Percentiles rank a stretch among this genome's conserved stretches.
Evolutionary conservation across 345 rosid genomes (phyloP).

Genomic region (Pistacia atlantica): DNA sequence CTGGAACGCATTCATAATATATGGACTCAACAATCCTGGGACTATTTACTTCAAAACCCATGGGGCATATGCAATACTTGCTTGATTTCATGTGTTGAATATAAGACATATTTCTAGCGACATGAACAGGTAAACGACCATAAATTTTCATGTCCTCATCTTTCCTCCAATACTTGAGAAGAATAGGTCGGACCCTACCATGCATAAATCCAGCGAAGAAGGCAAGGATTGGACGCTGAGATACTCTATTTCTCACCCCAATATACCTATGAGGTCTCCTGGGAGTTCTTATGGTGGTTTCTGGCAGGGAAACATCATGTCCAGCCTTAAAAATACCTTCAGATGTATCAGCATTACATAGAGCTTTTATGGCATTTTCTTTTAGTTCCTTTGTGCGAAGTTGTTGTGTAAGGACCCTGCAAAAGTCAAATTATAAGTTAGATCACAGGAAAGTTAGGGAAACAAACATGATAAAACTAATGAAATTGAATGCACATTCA

Average conservation of each 20-base stretch:
- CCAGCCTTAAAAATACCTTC: slow-evolving; percentile 65
- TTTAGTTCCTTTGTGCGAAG: slow-evolving; percentile 61
- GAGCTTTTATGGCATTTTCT: slow-evolving; percentile 67
- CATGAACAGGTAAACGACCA: slow-evolving; percentile 56
- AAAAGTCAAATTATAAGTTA: slow-evolving; percentile 10
- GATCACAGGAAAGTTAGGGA: slow-evolving; percentile 9
- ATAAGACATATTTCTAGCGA: slow-evolving; percentile 66
- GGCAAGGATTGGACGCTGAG: slow-evolving; percentile 84
- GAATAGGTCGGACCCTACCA: slow-evolving; percentile 79
- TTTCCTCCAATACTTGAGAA: slow-evolving; percentile 76
- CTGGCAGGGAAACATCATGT: slow-evolving; percentile 83
- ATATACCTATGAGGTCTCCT: slow-evolving; percentile 59
- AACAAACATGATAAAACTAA: neutral
- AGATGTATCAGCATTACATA: slow-evolving; percentile 82
- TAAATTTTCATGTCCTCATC: slow-evolving; percentile 82
- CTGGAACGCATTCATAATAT: slow-evolving; percentile 89
- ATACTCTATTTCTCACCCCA: slow-evolving; percentile 74
- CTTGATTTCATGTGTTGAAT: slow-evolving; percentile 92
- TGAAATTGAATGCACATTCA: neutral
- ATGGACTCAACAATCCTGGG: slow-evolving; percentile 89
- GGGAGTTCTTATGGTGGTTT: slow-evolving; percentile 76
- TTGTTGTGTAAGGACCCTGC: slow-evolving; percentile 87
- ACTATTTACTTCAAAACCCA: slow-evolving; percentile 94
- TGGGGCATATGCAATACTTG: slow-evolving; percentile 81
- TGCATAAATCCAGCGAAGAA: slow-evolving; percentile 92